Conservation (phyloP, 768 basidiomycete genomes). For the Calocera viscosa region DNA sequence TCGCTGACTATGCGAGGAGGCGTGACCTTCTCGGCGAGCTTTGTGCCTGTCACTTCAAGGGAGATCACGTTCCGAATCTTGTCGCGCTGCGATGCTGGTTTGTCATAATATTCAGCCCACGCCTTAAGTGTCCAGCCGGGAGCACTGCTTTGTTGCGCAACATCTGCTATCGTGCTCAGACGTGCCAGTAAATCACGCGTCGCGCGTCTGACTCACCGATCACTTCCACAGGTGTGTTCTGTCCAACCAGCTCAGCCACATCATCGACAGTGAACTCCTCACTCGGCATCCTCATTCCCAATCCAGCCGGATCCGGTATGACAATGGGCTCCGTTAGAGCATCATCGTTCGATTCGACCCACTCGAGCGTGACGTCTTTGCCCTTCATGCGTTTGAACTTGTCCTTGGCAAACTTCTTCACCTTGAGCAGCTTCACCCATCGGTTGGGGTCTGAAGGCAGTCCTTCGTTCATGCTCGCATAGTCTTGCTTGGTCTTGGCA, state of each 20-base stretch:
- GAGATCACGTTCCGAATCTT: constrained; percentile 94
- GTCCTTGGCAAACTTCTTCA: constrained; percentile 49
- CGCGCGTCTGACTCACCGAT: constrained; percentile 49
- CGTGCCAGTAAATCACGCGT: background rate
- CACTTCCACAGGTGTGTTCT: constrained; percentile 71
- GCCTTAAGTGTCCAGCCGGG: constrained; percentile 80
- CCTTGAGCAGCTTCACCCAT: constrained; percentile 58
- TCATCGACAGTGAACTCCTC: constrained; percentile 60
- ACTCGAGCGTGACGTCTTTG: constrained; percentile 51
- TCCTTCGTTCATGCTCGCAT: constrained; percentile 60
- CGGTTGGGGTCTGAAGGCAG: constrained; percentile 45
- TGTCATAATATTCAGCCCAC: constrained; percentile 80
- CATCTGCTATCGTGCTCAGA: constrained; percentile 38
- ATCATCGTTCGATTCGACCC: constrained; percentile 57
- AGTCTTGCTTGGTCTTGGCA: constrained; percentile 50
- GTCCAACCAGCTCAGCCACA: constrained; percentile 68
- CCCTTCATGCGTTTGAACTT: constrained; percentile 58
- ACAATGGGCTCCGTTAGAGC: constrained; percentile 78
- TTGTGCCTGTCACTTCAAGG: constrained; percentile 79
- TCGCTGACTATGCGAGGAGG: constrained; percentile 79
- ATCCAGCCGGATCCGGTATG: constrained; percentile 59
- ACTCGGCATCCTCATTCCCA: constrained; percentile 83
- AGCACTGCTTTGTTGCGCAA: constrained; percentile 71
- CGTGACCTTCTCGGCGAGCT: constrained; percentile 60
- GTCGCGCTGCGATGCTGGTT: constrained; percentile 54